These are phyloP conservation scores for Mortierella sp. DNA, from an alignment of 371 early-diverging fungal genomes.

Conservation along the genomic window DNA sequence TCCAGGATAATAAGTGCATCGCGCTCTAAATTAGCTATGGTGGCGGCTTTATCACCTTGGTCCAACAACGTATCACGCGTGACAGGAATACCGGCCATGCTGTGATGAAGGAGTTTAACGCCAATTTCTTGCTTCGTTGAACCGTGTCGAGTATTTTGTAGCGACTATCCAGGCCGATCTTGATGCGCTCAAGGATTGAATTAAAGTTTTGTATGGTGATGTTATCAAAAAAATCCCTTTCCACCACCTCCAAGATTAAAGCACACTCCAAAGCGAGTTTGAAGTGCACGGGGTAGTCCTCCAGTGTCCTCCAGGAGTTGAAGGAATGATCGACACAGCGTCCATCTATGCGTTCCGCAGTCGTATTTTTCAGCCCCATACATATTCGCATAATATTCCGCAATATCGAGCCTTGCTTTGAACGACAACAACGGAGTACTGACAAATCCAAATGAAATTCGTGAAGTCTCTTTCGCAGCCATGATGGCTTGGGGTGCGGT, in stretches of 20 bases:
- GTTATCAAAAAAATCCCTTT: not conserved
- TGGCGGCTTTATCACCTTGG: not conserved
- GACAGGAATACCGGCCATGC: not conserved
- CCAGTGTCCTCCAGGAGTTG: constrained; percentile 1
- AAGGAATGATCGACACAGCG: not conserved
- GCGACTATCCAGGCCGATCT: not conserved
- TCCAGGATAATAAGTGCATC: too few species aligned
- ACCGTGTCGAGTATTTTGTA: not conserved
- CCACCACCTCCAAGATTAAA: not conserved
- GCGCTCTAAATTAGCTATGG: not conserved
- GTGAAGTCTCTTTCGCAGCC: not conserved
- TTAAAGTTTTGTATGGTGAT: not conserved
- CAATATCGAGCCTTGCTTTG: not conserved
- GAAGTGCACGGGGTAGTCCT: not conserved
- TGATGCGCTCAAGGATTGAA: not conserved
- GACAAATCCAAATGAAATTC: not conserved
- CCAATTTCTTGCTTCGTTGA: too few species aligned
- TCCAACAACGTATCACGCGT: not conserved
- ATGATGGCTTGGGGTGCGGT: not conserved
- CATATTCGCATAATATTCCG: not conserved
- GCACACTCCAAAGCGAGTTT: not conserved
- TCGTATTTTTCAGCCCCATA: not conserved
- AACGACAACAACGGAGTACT: not conserved
- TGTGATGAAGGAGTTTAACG: not conserved
- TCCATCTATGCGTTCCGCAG: not conserved